These are phyloP conservation scores for Aspergillus sp. DNA, from an alignment of 2,329 filamentous ascomycete species.

Conservation along the genomic window DNA sequence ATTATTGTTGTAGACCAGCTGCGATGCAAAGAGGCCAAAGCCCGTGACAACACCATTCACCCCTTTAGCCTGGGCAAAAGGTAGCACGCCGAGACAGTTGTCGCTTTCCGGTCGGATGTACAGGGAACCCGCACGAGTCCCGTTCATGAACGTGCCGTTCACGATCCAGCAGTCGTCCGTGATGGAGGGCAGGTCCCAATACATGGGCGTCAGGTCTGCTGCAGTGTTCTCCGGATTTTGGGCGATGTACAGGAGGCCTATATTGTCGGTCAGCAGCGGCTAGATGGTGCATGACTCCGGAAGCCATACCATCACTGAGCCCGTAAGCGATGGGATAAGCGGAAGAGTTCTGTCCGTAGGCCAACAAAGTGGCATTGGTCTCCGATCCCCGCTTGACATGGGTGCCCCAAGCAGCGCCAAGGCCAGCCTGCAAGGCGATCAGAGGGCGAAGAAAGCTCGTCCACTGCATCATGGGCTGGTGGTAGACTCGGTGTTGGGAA, in stretches of 20 bases:
- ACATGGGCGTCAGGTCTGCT: background rate
- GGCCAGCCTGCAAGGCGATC: background rate
- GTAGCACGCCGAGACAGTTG: background rate
- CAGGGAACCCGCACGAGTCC: background rate
- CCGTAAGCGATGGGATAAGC: background rate
- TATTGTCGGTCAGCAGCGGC: background rate
- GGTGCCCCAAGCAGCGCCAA: background rate
- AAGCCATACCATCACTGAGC: background rate
- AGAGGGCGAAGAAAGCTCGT: background rate
- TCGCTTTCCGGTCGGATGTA: background rate
- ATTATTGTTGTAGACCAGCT: conserved; percentile 3
- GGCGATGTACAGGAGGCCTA: background rate
- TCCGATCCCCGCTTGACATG: background rate
- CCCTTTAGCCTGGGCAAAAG: background rate
- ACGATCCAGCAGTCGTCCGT: conserved; percentile 6
- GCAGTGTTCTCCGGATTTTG: background rate
- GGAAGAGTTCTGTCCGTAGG: background rate
- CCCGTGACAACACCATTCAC: background rate
- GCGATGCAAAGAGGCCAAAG: conserved; percentile 1
- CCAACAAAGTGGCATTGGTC: background rate
- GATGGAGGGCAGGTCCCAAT: conserved; percentile 2
- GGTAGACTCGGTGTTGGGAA: no score
- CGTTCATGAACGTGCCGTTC: background rate
- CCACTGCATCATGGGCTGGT: background rate
- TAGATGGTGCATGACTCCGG: background rate